phyloP scores from a whole-genome alignment of 257 asterid genomes.

The Gardenia jasminoides region DNA sequence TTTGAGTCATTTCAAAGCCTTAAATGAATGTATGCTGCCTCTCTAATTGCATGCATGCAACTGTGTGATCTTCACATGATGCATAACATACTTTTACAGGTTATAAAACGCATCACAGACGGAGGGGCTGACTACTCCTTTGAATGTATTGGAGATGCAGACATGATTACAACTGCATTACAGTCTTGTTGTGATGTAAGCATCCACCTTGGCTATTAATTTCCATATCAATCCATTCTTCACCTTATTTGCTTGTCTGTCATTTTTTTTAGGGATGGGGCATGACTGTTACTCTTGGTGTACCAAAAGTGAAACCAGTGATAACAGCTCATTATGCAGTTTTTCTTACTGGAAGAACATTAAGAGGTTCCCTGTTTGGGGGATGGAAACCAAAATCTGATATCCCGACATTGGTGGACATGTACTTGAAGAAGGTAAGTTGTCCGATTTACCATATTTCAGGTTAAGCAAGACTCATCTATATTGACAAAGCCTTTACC shows the following conservation, averaged over 20 bases:
- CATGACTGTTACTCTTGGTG: slow-evolving; percentile 85
- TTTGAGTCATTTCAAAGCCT: background rate
- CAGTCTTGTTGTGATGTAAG: slow-evolving; percentile 85
- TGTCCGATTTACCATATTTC: background rate
- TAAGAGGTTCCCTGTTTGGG: slow-evolving; percentile 83
- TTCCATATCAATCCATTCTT: background rate
- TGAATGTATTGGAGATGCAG: slow-evolving; percentile 95
- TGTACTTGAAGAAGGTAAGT: slow-evolving; percentile 70
- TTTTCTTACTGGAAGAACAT: slow-evolving; percentile 72
- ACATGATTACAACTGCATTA: slow-evolving; percentile 66
- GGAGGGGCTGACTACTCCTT: slow-evolving; percentile 95
- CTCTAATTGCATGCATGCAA: background rate
- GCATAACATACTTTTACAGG: slow-evolving; percentile 41
- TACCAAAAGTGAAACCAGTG: slow-evolving; percentile 81
- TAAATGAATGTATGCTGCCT: background rate
- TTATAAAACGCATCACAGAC: slow-evolving; percentile 63
- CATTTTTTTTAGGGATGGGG: slow-evolving; percentile 79
- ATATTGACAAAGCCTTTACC: background rate
- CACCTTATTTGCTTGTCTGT: background rate
- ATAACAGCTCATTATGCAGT: slow-evolving; percentile 76
- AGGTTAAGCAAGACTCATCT: background rate
- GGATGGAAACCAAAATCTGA: slow-evolving; percentile 99
- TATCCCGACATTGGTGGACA: slow-evolving; percentile 77
- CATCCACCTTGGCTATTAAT: background rate
- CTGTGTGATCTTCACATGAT: background rate